Conservation (phyloP, 108 stramenopile genomes). For the Skeletonema marinoi region DNA sequence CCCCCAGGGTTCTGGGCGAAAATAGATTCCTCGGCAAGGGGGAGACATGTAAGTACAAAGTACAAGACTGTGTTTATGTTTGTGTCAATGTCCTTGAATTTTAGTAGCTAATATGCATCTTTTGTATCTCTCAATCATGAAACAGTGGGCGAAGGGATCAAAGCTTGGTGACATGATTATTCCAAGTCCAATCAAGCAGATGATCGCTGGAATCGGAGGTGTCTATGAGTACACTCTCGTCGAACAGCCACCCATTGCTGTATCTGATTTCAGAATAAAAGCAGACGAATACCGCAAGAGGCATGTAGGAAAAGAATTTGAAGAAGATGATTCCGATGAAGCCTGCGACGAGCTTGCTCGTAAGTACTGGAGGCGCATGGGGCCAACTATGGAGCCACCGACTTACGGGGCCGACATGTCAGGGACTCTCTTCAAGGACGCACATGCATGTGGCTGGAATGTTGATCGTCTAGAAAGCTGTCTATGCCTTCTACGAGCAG, state of each 20-base stretch:
- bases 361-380: constrained; percentile 92
- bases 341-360: constrained; percentile 75
- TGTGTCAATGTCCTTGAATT: background rate
- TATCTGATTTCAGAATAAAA: constrained; percentile 68
- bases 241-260: constrained; percentile 58
- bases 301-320: constrained; percentile 59
- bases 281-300: constrained; percentile 78
- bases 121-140: background rate
- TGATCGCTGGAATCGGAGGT: constrained; percentile 78
- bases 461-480: constrained; percentile 68
- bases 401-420: constrained; percentile 96
- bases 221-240: constrained; percentile 86
- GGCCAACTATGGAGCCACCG: constrained; percentile 90
- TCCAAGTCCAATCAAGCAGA: constrained; percentile 77
- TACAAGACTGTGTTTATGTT: background rate
- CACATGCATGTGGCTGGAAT: constrained; percentile 88
- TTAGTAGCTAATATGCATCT: background rate
- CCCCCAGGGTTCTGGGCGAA: constrained; percentile 69
- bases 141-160: constrained; percentile 73
- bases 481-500: constrained; percentile 44
- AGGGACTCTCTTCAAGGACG: constrained; percentile 87
- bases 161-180: constrained; percentile 74
- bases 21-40: constrained; percentile 72
- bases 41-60: constrained; percentile 49
- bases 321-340: constrained; percentile 42